These are phyloP conservation scores for Atractiella rhizophila DNA, from an alignment of 768 basidiomycete genomes.

Conservation along the genomic window DNA sequence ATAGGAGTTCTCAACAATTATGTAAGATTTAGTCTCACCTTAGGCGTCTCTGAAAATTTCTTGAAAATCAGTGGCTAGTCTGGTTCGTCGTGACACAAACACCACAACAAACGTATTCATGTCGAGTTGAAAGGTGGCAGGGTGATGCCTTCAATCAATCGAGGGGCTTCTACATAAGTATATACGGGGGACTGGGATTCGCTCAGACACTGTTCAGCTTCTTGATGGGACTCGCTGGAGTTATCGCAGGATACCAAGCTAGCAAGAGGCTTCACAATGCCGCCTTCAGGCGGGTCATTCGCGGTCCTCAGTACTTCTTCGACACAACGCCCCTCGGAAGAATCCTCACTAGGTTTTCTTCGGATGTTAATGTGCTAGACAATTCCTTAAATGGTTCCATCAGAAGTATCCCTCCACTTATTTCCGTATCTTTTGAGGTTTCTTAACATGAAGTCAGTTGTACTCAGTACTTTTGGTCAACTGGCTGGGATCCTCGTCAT, in stretches of 20 bases:
- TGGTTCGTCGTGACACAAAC: too few species aligned
- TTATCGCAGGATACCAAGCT: conserved; percentile 48
- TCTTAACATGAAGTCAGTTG: too few species aligned
- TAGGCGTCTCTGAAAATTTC: too few species aligned
- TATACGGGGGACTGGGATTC: conserved; percentile 21
- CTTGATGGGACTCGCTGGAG: conserved; percentile 27
- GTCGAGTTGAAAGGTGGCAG: too few species aligned
- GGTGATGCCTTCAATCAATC: conserved; percentile 36
- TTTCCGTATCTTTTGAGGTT: too few species aligned
- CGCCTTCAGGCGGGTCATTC: conserved; percentile 44
- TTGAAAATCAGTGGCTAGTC: too few species aligned
- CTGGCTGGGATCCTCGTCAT: conserved; percentile 1
- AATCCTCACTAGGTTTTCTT: conserved; percentile 14
- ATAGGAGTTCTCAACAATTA: too few species aligned
- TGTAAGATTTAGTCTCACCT: too few species aligned
- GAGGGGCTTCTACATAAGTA: conserved; percentile 35
- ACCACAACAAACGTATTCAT: too few species aligned
- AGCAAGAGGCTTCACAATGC: conserved; percentile 41
- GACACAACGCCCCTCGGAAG: conserved; percentile 32
- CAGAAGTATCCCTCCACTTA: too few species aligned
- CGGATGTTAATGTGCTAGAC: too few species aligned
- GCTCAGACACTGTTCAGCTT: conserved; percentile 43
- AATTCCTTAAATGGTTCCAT: conserved; percentile 40
- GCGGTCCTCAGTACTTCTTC: conserved; percentile 72
- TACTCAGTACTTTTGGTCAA: conserved; percentile 21